Conservation (phyloP, 352 stramenopile species). For the Phytophthora ohioensis region DNA sequence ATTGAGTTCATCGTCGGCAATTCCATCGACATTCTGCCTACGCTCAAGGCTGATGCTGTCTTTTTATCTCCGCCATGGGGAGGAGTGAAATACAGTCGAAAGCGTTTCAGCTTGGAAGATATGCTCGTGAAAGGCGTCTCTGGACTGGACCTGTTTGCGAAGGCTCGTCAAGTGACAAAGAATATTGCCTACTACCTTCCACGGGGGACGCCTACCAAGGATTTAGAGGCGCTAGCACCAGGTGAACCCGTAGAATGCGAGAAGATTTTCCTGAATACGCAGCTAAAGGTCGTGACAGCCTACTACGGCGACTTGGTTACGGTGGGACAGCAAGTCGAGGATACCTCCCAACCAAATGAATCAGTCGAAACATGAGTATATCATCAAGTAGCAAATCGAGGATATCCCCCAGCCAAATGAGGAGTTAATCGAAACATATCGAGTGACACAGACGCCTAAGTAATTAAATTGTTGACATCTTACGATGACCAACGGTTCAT, state of each 20-base stretch:
- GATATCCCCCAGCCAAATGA: too few relatives aligned
- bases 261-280: constrained; percentile 80
- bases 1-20: constrained; percentile 94
- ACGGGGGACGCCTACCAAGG: constrained; percentile 61
- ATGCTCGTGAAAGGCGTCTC: constrained; percentile 74
- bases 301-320: constrained; percentile 78
- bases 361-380: too few relatives aligned
- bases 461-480: background rate
- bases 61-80: constrained; percentile 95
- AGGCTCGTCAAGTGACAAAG: constrained; percentile 60
- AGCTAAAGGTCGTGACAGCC: constrained; percentile 83
- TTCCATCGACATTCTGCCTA: constrained; percentile 80
- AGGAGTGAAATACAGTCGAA: constrained; percentile 77
- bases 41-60: constrained; percentile 82
- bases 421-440: too few relatives aligned
- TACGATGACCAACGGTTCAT: constrained; percentile 5
- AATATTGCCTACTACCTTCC: constrained; percentile 90
- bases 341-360: constrained; percentile 9
- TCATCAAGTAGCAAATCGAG: background rate
- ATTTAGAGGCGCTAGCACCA: constrained; percentile 62
- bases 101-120: constrained; percentile 62
- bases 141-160: constrained; percentile 69
- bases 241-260: constrained; percentile 76
- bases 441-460: background rate
- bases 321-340: constrained; percentile 9